These are phyloP conservation scores for Sabuloglossum arenarium DNA, from an alignment of 495 filamentous ascomycete species.

Conservation along the genomic window DNA sequence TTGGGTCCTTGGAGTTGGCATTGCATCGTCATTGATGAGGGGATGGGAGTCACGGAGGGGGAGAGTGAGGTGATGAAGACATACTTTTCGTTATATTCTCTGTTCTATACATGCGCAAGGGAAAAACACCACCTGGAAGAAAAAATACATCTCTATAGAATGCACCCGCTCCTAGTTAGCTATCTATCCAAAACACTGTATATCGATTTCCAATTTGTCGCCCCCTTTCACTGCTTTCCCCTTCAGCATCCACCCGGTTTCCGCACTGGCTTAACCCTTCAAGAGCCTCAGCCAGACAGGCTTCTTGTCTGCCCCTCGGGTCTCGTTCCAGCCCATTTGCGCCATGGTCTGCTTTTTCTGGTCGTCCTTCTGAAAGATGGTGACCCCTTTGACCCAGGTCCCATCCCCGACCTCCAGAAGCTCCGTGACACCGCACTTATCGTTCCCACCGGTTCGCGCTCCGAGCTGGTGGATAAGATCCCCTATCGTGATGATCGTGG, in stretches of 20 bases:
- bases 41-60: too few relatives aligned
- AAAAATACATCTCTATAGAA: too few relatives aligned
- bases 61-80: too few relatives aligned
- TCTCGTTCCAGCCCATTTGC: constrained; percentile 11
- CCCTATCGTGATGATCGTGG: constrained; percentile 4
- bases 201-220: background rate
- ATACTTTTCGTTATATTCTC: too few relatives aligned
- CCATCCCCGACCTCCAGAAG: constrained; percentile 10
- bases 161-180: too few relatives aligned
- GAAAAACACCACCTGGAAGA: too few relatives aligned
- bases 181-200: too few relatives aligned
- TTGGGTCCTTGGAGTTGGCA: too few relatives aligned
- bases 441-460: background rate
- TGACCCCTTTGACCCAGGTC: constrained; percentile 6
- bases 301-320: background rate
- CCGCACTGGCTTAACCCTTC: background rate
- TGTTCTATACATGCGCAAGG: too few relatives aligned
- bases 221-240: background rate
- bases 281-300: constrained; percentile 1
- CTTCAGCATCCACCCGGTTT: too few relatives aligned
- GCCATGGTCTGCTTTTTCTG: constrained; percentile 4
- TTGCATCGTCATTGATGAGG: too few relatives aligned
- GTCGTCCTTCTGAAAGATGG: constrained; percentile 5
- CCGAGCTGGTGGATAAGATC: constrained; percentile 9
- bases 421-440: constrained; percentile 9